phyloP scores from a whole-genome alignment of 371 early-diverging fungal species.

The Mucor piriformis region DNA sequence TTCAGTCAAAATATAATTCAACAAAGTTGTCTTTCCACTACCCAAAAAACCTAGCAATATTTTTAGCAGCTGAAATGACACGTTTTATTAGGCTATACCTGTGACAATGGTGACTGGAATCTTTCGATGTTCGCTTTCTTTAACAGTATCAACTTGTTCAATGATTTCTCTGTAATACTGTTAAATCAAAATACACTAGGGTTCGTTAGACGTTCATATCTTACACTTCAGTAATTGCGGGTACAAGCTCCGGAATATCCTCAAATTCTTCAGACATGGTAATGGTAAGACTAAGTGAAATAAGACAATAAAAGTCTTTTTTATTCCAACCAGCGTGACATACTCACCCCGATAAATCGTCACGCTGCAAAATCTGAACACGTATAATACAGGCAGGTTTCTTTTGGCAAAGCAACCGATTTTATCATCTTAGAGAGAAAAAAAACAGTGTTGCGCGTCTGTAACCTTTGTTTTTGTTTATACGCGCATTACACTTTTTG shows the following conservation, averaged over 20 bases:
- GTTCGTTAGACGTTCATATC: not conserved
- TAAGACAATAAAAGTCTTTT: not conserved
- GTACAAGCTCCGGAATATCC: slow-evolving; percentile 61
- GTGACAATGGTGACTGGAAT: slow-evolving; percentile 76
- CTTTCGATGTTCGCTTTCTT: slow-evolving; percentile 12
- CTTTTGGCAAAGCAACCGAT: too few species aligned
- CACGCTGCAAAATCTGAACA: not conserved
- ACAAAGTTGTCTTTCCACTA: slow-evolving; percentile 93
- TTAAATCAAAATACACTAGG: not conserved
- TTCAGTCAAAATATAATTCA: slow-evolving; percentile 88
- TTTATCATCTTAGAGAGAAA: too few species aligned
- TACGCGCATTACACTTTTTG: too few species aligned
- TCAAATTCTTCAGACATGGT: slow-evolving; percentile 40
- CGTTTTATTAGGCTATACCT: not conserved
- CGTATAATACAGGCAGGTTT: too few species aligned
- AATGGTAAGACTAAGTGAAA: not conserved
- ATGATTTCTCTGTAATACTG: not conserved
- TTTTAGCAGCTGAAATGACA: not conserved
- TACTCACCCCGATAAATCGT: too few species aligned
- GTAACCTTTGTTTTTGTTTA: too few species aligned
- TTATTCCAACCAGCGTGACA: too few species aligned
- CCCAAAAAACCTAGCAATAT: slow-evolving; percentile 76
- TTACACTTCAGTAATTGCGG: slow-evolving; percentile 26
- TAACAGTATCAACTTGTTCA: not conserved
- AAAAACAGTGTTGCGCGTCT: too few species aligned